Percentiles rank a stretch among this genome's conserved stretches.
Conservation (phyloP, 768 basidiomycete genomes). For the Lentinula lateritia region DNA sequence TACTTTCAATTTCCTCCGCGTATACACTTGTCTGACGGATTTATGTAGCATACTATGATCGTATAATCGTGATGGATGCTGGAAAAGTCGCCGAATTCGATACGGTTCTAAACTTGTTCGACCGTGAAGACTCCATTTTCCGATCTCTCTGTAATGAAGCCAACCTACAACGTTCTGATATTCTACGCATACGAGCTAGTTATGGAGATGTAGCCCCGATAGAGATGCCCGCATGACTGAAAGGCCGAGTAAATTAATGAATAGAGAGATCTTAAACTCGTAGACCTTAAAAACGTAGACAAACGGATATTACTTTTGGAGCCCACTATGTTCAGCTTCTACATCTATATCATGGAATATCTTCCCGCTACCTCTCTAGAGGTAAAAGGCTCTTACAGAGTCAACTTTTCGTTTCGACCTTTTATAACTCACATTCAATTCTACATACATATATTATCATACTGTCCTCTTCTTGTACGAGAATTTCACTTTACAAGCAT, state of each 20-base stretch:
- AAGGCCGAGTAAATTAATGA: background rate
- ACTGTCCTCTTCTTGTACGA: too few species aligned
- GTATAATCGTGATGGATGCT: slow-evolving; percentile 67
- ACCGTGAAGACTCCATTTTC: slow-evolving; percentile 61
- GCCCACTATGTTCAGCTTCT: too few species aligned
- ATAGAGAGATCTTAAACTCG: too few species aligned
- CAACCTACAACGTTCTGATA: slow-evolving; percentile 52
- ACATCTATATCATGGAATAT: too few species aligned
- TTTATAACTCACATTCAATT: too few species aligned
- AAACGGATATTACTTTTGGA: too few species aligned
- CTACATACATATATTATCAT: too few species aligned
- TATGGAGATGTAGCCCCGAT: background rate
- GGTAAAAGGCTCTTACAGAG: too few species aligned
- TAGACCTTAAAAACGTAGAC: too few species aligned
- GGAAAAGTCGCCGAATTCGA: slow-evolving; percentile 72
- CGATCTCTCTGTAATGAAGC: slow-evolving; percentile 67
- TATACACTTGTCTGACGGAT: background rate
- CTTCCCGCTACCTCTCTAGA: too few species aligned
- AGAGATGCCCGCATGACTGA: background rate
- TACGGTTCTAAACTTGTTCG: slow-evolving; percentile 62
- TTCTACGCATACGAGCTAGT: slow-evolving; percentile 41
- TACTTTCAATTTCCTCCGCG: background rate
- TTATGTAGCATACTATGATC: slow-evolving; percentile 52
- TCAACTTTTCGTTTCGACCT: too few species aligned
- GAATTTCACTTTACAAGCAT: too few species aligned